These are phyloP conservation scores for Trifolium repens DNA, from an alignment of 306 rosid species.

Conservation along the genomic window DNA sequence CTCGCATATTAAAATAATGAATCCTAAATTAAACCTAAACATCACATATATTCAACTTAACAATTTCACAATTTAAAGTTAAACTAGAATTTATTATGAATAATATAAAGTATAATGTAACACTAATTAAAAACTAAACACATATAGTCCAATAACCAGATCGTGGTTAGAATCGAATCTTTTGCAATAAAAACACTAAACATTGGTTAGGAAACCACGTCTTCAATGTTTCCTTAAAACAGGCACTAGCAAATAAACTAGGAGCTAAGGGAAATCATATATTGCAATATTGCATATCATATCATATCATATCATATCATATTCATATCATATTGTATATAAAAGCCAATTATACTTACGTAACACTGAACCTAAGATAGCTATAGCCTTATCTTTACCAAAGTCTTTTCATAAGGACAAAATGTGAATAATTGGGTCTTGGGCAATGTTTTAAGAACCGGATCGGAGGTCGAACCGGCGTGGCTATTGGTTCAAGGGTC, in stretches of 20 bases:
- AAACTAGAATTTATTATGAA: no score
- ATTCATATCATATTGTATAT: neutral
- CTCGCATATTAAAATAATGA: no score
- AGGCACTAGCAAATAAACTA: constrained; percentile 26
- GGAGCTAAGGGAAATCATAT: constrained; percentile 19
- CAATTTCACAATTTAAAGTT: no score
- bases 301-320: neutral
- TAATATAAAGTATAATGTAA: no score
- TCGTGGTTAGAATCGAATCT: constrained; percentile 30
- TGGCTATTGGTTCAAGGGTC: no score
- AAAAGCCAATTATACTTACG: constrained; percentile 10
- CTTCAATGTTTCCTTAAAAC: constrained; percentile 42
- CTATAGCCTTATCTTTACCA: neutral
- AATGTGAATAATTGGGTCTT: no score
- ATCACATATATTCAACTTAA: no score
- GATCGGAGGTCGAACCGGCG: no score
- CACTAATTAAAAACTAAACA: neutral
- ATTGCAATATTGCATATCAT: neutral
- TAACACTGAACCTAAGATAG: neutral
- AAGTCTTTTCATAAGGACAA: no score
- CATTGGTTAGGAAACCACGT: constrained; percentile 10
- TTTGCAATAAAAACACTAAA: neutral
- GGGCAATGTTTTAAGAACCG: no score
- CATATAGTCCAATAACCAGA: constrained; percentile 14
- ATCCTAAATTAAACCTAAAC: no score